Evolutionary conservation across 192 early-diverging fungal genomes (phyloP).

Genomic region (Neocallimastix lanati): DNA sequence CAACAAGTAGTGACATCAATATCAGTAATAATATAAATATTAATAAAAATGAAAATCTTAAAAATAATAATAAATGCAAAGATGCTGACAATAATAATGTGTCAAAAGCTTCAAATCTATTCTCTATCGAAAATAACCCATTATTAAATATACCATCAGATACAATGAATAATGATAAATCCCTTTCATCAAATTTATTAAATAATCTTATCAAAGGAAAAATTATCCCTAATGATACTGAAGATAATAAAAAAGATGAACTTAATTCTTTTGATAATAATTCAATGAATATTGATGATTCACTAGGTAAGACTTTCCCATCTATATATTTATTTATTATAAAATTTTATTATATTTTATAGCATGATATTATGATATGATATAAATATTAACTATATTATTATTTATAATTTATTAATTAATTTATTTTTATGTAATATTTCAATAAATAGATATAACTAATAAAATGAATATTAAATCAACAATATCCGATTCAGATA

Average conservation of each 20-base stretch:
- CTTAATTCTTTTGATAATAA: neutral
- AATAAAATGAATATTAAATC: neutral
- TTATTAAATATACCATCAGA: neutral
- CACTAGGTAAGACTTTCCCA: neutral
- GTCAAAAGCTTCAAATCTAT: neutral
- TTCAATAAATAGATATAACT: neutral
- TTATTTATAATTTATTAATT: too few species aligned
- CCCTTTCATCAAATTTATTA: neutral
- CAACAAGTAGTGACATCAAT: too few species aligned
- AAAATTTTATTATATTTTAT: neutral
- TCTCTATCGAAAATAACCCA: neutral
- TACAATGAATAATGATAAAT: neutral
- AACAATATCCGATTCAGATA: neutral
- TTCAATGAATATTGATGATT: neutral
- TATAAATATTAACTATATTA: too few species aligned
- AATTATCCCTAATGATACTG: neutral
- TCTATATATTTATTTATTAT: too few species aligned
- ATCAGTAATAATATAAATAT: too few species aligned
- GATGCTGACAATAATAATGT: neutral
- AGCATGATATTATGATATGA: too few species aligned
- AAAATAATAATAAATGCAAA: too few species aligned
- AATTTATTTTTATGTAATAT: too few species aligned
- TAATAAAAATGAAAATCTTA: too few species aligned
- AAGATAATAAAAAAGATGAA: neutral
- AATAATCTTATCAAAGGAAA: neutral